phyloP scores from a whole-genome alignment of 257 asterid species.

The Parsonsia alboflavescens region DNA sequence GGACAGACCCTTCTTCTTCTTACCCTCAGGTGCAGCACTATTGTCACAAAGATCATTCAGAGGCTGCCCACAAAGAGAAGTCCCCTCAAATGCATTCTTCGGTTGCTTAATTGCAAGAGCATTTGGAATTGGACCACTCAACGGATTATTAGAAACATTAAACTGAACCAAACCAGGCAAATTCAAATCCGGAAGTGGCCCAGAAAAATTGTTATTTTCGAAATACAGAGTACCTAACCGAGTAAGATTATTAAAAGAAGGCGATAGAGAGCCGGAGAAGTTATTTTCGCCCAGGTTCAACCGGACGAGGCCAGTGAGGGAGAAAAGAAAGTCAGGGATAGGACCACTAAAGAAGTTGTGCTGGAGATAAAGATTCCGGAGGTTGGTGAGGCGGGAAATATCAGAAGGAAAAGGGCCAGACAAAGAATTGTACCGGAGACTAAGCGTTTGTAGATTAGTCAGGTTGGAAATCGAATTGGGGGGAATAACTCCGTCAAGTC shows the following conservation, averaged over 20 bases:
- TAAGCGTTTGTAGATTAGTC: constrained; percentile 58
- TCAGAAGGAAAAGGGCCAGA: constrained; percentile 62
- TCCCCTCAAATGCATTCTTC: constrained; percentile 49
- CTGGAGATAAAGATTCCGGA: constrained; percentile 63
- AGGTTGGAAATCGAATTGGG: constrained; percentile 47
- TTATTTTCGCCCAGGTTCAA: constrained; percentile 64
- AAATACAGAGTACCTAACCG: constrained; percentile 77
- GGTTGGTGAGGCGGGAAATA: constrained; percentile 40
- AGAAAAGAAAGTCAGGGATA: constrained; percentile 52
- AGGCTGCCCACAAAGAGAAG: constrained; percentile 74
- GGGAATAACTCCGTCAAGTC: constrained; percentile 65
- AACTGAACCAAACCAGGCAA: constrained; percentile 51
- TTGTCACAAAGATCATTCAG: constrained; percentile 41
- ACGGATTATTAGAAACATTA: constrained; percentile 57
- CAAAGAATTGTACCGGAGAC: constrained; percentile 81
- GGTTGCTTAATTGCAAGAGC: constrained; percentile 44
- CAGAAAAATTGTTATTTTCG: constrained; percentile 60
- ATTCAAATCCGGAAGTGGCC: constrained; percentile 57
- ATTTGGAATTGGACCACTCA: constrained; percentile 63
- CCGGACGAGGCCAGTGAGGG: constrained; percentile 51
- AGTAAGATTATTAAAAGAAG: constrained; percentile 49
- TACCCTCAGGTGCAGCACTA: constrained; percentile 10
- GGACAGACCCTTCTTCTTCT: constrained; percentile 47
- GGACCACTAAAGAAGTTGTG: constrained; percentile 60
- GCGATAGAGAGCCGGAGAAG: constrained; percentile 63